A percentile compares a stretch with the other conserved stretches of the same genome.
These are phyloP conservation scores for Rosa hybrid DNA, from an alignment of 331 rosid species.

Conservation along the genomic window DNA sequence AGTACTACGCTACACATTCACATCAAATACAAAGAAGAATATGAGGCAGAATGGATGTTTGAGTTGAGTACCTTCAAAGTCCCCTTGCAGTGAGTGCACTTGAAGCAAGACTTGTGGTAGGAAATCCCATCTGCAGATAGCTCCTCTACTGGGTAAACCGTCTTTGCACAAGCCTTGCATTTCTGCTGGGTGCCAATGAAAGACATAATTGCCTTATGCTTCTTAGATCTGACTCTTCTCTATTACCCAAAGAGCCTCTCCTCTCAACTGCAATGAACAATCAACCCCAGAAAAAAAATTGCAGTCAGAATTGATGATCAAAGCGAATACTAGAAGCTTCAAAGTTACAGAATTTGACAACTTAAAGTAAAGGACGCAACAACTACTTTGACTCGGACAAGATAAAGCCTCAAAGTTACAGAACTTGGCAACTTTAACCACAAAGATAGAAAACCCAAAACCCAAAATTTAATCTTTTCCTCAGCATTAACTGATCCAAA, in stretches of 20 bases:
- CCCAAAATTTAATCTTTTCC: slow-evolving; percentile 2
- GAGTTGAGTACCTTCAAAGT: slow-evolving; percentile 66
- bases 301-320: slow-evolving; percentile 11
- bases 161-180: slow-evolving; percentile 96
- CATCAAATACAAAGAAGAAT: slow-evolving; percentile 7
- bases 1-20: background rate
- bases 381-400: background rate
- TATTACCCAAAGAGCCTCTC: slow-evolving; percentile 13
- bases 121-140: slow-evolving; percentile 86
- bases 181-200: slow-evolving; percentile 89
- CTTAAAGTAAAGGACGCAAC: background rate
- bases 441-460: background rate
- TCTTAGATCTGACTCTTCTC: slow-evolving; percentile 53
- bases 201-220: slow-evolving; percentile 53
- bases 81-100: slow-evolving; percentile 96
- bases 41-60: background rate
- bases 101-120: slow-evolving; percentile 90
- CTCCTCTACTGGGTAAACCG: slow-evolving; percentile 91
- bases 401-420: slow-evolving; percentile 2
- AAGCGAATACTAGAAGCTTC: background rate
- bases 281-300: background rate
- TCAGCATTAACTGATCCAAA: slow-evolving; percentile 26
- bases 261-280: slow-evolving; percentile 16
- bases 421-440: background rate
- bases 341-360: background rate